Evolutionary conservation across 2,329 filamentous ascomycete species (phyloP), one percentile per base, ranked within the genome.

Genomic region (Colletotrichum simmondsii): DNA sequence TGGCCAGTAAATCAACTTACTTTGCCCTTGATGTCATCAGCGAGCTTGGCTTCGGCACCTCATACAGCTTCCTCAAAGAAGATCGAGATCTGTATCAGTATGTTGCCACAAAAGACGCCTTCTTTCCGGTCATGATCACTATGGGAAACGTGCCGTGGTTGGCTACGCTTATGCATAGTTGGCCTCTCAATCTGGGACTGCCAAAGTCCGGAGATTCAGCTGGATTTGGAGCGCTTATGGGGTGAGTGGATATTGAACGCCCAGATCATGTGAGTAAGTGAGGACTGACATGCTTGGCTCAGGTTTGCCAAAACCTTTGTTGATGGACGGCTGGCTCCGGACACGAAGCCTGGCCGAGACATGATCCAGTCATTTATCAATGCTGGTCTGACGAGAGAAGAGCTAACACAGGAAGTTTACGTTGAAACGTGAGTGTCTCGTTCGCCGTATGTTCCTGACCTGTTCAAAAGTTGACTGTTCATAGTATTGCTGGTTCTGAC

Each of bases 401-500:
- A 81, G 37, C 63, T 78, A 10, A 76, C 77, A 28, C 78, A 78
- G 0, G 80, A 82, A 54, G 77, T 79, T 2, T 75, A 71, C 19
- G 69, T 74, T 19, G 75, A 76, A 42, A 76, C 71, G 67, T 76
- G 42, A 54, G 24, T 8, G 12, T 4, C 12, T 37, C 35, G 8
- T 37, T 37, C 35, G 28, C 35, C 35, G 35, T 30, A 37, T 5
- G 35, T 12, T 37, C 35, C 4, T 28, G 24, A n/a, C 4, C 5
- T 7, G 12, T 2, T 28, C 6, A 52, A 46, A 42, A 3, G 42
- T 19, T 66, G 37, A 32, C 2, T 5, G 0, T 6, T 2, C 4
- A 12, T 63, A 74, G 70, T 10, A 74, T 84, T 7, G 82, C 81
- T 2, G 83, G 82, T 11, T 79, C 79, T 10, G 83, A 85, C 5